Evolutionary conservation across 1,284 basidiomycete species (phyloP).

Genomic region (Bjerkandera adusta): DNA sequence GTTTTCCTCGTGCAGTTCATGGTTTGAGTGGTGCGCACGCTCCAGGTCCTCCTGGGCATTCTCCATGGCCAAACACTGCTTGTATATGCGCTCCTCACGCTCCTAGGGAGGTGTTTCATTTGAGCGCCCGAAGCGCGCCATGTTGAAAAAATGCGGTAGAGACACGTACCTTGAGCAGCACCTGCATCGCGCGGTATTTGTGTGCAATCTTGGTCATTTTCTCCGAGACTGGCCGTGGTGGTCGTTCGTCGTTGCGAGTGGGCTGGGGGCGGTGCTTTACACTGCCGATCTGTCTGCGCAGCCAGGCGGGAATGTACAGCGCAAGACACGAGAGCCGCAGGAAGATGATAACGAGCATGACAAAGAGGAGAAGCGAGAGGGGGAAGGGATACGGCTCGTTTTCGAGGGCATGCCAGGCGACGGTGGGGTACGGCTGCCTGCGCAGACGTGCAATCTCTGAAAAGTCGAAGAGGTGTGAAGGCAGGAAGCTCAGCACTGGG

Average conservation of each 20-base stretch:
- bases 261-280: too few relatives aligned
- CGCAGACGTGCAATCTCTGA: constrained; percentile 4
- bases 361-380: constrained; percentile 1
- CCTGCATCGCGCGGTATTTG: constrained; percentile 6
- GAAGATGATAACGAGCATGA: constrained; percentile 5
- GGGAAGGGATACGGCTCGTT: constrained; percentile 6
- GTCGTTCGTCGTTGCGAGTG: background rate
- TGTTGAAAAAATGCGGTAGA: background rate
- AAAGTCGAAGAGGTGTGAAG: constrained; percentile 5
- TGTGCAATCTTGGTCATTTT: constrained; percentile 6
- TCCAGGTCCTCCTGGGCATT: constrained; percentile 5
- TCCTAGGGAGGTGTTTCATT: constrained; percentile 3
- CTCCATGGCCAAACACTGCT: background rate
- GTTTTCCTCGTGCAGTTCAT: constrained; percentile 7
- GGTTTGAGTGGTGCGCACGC: background rate
- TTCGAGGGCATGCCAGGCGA: constrained; percentile 13
- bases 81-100: constrained; percentile 3
- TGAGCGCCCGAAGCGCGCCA: background rate
- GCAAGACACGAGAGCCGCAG: background rate
- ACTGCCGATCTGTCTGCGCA: too few relatives aligned
- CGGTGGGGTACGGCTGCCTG: constrained; percentile 6
- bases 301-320: too few relatives aligned
- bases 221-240: constrained; percentile 1
- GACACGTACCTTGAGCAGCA: constrained; percentile 11
- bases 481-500: constrained; percentile 9